Conservation (phyloP, 768 basidiomycete genomes). For the Agaricus sinodeliciosus region DNA sequence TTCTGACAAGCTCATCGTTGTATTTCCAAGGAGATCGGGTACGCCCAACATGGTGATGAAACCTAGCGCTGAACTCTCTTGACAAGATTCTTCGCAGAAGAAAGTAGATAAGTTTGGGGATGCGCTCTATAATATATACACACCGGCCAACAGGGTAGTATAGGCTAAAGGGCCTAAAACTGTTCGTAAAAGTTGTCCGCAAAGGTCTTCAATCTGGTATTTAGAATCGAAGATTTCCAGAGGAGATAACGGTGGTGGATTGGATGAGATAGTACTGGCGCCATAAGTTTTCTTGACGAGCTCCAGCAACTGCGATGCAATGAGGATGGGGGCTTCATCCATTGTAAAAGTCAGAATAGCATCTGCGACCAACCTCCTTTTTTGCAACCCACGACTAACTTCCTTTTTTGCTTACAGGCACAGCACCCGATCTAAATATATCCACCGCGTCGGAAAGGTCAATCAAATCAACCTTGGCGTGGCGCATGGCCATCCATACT, state of each 20-base stretch:
- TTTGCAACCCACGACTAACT: no score
- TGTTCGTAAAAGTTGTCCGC: background rate
- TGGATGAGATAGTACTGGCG: no score
- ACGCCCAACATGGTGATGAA: background rate
- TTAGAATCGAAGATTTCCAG: background rate
- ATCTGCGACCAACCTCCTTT: no score
- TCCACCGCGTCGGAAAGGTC: no score
- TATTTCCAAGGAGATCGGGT: background rate
- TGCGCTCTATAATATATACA: background rate
- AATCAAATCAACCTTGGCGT: no score
- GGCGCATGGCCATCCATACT: no score
- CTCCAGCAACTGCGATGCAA: conserved; percentile 1
- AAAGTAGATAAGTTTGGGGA: background rate
- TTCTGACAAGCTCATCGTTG: background rate
- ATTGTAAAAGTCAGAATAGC: background rate
- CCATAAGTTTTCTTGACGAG: background rate
- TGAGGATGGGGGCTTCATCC: background rate
- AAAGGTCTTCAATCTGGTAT: conserved; percentile 4
- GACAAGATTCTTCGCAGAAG: background rate
- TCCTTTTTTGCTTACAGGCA: no score
- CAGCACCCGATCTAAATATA: no score
- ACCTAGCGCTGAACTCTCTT: conserved; percentile 3
- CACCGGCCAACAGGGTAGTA: conserved; percentile 4
- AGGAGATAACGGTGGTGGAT: background rate
- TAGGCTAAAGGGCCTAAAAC: conserved; percentile 1